Evolutionary conservation across 805 yeast genomes (phyloP).

Genomic region (Naumovozyma castellii): DNA sequence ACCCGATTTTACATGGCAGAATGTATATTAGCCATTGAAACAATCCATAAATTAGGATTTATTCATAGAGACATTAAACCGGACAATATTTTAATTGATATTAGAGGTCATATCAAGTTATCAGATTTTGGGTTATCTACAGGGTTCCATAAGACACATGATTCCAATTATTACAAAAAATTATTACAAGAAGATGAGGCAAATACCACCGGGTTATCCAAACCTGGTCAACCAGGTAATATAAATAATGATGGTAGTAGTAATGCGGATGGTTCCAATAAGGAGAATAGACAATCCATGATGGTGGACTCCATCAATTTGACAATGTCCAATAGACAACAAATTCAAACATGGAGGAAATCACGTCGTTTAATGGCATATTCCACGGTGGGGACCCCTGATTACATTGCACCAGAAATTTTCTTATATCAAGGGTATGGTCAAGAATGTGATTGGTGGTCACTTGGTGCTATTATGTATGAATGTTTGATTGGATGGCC

Average conservation of each 20-base stretch:
- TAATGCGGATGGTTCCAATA: conserved; percentile 6
- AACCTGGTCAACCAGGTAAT: conserved; percentile 28
- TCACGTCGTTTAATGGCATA: conserved; percentile 88
- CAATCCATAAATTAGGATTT: conserved; percentile 84
- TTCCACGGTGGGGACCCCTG: conserved; percentile 94
- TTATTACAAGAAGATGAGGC: conserved; percentile 56
- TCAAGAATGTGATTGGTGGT: conserved; percentile 98
- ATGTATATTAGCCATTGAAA: conserved; percentile 90
- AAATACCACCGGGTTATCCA: conserved; percentile 23
- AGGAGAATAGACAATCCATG: conserved; percentile 64
- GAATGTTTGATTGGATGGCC: conserved; percentile 97
- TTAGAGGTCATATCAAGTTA: conserved; percentile 68
- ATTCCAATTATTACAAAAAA: conserved; percentile 75
- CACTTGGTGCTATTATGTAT: conserved; percentile 91
- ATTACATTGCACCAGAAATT: conserved; percentile 92
- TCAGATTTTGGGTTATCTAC: conserved; percentile 84
- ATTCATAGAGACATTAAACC: conserved; percentile 98
- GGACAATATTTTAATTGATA: conserved; percentile 84
- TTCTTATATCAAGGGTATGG: conserved; percentile 90
- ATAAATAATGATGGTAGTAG: conserved; percentile 11
- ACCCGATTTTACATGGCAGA: conserved; percentile 93
- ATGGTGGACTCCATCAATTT: conserved; percentile 90
- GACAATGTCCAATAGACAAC: conserved; percentile 91
- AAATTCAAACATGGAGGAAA: conserved; percentile 93
- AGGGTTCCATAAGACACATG: conserved; percentile 91